Base-by-base conservation (phyloP, 768 basidiomycete genomes). In the Suillus fuscotomentosus region DNA sequence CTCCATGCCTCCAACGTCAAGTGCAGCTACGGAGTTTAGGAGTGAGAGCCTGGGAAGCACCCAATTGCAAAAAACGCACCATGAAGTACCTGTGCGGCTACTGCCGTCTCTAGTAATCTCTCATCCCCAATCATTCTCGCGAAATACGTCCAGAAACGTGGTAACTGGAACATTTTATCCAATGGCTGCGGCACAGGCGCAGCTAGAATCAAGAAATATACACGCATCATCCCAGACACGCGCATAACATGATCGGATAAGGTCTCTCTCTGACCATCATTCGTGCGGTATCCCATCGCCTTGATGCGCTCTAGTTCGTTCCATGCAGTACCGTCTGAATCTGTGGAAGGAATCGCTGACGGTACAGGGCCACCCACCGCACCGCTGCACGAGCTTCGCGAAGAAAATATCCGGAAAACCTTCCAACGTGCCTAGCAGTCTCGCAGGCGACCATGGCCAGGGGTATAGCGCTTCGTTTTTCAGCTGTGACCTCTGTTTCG, bases 351-450 rank as follows among this genome's bases (percentile, higher is more conserved):
- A 0, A 93, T 80, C 20, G 80, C 82, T 57, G 80, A 80, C 0
- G 94, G 94, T 3, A 97, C 80, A 0, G 89, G 89, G 83, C 95
- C 95, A 98, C 31, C 91, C 90, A 48, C 96, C 96, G 22, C 91
- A 86, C 27, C 91, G 87, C 75, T 97, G 95, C 36, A 92, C 88
- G 39, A 98, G 82, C 70, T 94, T 88, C 11, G 91, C 86, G 78
- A 88, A 94, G 72, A 99, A 87, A 15, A 97, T 81, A 13, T 91
- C 83, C 3, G 86, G 78, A 68, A 99, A 90, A 36, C 76, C 73
- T 6, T 82, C 79, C 3, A 87, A 69, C 70, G 60, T 87, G 83
- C 48, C 82, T 61, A 95, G 82, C 38, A 98, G 81, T 66, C 84
- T 88, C 66, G 90, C 83, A 3, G 92, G 92, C 77, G 13, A 97